Conservation (phyloP, 1,139 yeast genomes). For the Zygoascus meyerae region DNA sequence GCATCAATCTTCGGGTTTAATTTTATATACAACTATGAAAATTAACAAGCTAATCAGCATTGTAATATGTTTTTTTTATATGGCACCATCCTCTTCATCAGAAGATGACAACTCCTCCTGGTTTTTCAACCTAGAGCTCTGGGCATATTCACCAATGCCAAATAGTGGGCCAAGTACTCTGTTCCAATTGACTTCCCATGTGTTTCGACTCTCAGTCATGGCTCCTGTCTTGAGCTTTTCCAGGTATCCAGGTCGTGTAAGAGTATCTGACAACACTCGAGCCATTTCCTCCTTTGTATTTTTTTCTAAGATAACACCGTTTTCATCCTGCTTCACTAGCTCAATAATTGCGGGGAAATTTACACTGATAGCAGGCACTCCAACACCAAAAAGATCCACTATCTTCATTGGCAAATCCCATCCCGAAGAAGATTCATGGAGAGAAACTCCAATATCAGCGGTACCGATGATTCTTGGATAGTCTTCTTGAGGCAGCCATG, state of each 20-base stretch:
- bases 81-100: conserved; percentile 3
- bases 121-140: conserved; percentile 11
- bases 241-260: conserved; percentile 38
- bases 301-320: conserved; percentile 43
- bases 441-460: conserved; percentile 84
- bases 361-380: conserved; percentile 82
- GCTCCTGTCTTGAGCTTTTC: conserved; percentile 61
- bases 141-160: conserved; percentile 32
- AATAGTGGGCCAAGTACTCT: conserved; percentile 37
- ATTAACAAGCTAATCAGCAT: no score
- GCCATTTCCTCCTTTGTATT: conserved; percentile 42
- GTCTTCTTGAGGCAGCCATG: conserved; percentile 75
- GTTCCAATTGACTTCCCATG: conserved; percentile 80
- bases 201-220: conserved; percentile 50
- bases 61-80: neutral
- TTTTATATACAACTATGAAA: no score
- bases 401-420: conserved; percentile 96
- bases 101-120: conserved; percentile 8
- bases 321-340: conserved; percentile 36
- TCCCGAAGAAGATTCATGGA: conserved; percentile 90
- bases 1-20: no score
- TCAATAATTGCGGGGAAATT: conserved; percentile 55
- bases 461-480: conserved; percentile 70
- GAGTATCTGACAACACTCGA: conserved; percentile 42
- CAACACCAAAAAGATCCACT: conserved; percentile 93